phyloP scores from a whole-genome alignment of 306 rosid species.

The Myrica gale region DNA sequence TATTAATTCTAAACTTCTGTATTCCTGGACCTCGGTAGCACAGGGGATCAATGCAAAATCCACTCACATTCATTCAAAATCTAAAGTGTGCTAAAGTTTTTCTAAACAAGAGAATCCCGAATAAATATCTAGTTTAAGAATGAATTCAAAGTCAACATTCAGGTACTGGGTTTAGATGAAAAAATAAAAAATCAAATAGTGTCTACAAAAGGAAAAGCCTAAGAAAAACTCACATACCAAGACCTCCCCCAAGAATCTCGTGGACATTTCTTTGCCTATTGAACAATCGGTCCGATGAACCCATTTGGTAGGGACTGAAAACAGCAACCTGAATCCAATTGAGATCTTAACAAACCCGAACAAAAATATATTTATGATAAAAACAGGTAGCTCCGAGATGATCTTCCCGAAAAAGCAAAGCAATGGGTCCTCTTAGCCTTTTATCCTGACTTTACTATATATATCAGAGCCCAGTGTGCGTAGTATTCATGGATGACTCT shows the following conservation, averaged over 20 bases:
- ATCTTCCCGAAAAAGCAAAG: conserved; percentile 27
- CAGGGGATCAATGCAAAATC: conserved; percentile 2
- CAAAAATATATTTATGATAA: too few relatives aligned
- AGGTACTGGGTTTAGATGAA: not conserved
- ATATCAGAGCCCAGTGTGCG: conserved; percentile 9
- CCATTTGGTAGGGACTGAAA: conserved; percentile 44
- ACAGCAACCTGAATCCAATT: conserved; percentile 36
- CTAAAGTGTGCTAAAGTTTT: not conserved
- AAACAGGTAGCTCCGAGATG: conserved; percentile 29
- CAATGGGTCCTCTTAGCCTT: conserved; percentile 19
- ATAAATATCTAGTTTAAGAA: not conserved
- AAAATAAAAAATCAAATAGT: not conserved
- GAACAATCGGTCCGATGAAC: conserved; percentile 68
- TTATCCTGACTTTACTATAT: not conserved
- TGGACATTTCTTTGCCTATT: conserved; percentile 63
- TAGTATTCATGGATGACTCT: conserved; percentile 10
- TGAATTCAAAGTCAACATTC: not conserved
- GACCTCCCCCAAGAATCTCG: conserved; percentile 79
- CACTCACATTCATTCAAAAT: not conserved
- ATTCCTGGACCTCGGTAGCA: not conserved
- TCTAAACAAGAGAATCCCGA: not conserved
- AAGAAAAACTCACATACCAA: conserved; percentile 48
- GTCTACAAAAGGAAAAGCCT: not conserved
- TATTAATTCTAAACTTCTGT: not conserved
- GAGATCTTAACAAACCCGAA: conserved; percentile 27